Base-by-base conservation (phyloP, 2,329 filamentous ascomycete genomes). In the Pochonia chlamydosporia region DNA sequence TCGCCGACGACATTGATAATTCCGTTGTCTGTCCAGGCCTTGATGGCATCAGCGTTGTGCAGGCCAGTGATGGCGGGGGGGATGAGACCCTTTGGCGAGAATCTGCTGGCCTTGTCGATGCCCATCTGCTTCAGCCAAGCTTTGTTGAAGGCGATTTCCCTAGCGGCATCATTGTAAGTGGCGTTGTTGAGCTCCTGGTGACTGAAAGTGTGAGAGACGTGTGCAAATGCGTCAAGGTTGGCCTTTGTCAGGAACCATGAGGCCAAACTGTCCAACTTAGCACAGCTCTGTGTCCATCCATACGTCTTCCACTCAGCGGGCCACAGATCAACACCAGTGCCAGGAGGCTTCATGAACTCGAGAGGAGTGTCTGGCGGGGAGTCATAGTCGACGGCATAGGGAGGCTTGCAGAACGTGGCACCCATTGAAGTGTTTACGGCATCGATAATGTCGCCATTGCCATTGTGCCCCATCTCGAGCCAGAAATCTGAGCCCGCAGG, bases 31-130 rank as follows among this genome's bases (percentile, higher is more conserved):
- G 68, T 67, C 78, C 78, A 84, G 6, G 77, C 80, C 44, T 64
- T 63, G 40, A 84, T 73, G 10, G 72, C 79, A 60, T 84, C 80
- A n/a, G 76, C 79, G 53, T 84, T 84, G 64, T 82, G 77, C 23
- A 83, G 59, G 42, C 80, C 80, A 2, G 80, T 84, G 50, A 84
- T 84, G 30, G 78, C 79, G 1, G 80, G 80, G 2, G 80, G 80
- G 49, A 84, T 79, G 44, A 84, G 70, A 25, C 79, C 79, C 33
- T 72, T 69, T 3, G 64, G 52, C 23, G 76, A 81, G 59, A 73
- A 82, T 37, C 67, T 66, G 16, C 56, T 59, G 13, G 72, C 71
- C 20, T 62, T 52, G 48, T 67, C 65, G 47, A 82, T 65, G 11
- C 76, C 75, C 9, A 73, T 67, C 54, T 79, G 73, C 50, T 70